Evolutionary conservation across 1,284 basidiomycete genomes (phyloP), one percentile per base, ranked within the genome.

Genomic region (Naganishia liquefaciens): DNA sequence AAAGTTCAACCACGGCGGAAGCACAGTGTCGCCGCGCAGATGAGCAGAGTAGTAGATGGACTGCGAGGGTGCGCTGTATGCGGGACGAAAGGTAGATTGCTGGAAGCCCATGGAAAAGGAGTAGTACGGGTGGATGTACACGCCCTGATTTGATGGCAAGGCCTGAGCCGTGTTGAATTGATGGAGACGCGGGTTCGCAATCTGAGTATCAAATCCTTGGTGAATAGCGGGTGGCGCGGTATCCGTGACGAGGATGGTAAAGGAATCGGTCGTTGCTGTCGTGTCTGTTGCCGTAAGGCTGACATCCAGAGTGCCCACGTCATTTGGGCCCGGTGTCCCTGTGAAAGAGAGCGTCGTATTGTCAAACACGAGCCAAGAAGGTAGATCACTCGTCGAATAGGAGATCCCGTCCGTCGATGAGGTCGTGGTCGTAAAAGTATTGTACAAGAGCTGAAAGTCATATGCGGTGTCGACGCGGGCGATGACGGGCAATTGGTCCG

Each of bases 31-130:
- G 11, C 78, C 80, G 3, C 74, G 71, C 2, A 79, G 70, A 40
- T 76, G 75, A 2, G 82, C 79, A 5, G 78, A 73, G 68, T 80
- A 80, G 72, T 77, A 84, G 64, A 81, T 78, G 2, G 69, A 23
- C 19, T 50, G 54, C 3, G 50, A 42, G 3, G 75, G 71, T 17
- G 76, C 72, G 23, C 72, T 71, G 61, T 79, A 75, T 1, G 81
- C 80, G 17, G 71, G 57, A 33, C 73, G 70, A 65, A 79, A 78
- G 2, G 78, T 79, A 46, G 75, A 71, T 51, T 77, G 77, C 54
- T 77, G 75, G 71, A 82, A 83, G 5, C 82, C 83, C 46, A 85
- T 74, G 13, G 82, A 81, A 72, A 85, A 85, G 3, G 81, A 82
- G 81, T 83, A 74, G 75, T 77, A 64, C 67, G 78, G 76, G 3